Percentiles rank a stretch among this genome's conserved stretches.
These are phyloP conservation scores for Furcasterigmium sp. DNA, from an alignment of 2,329 filamentous ascomycete genomes.

Conservation along the genomic window DNA sequence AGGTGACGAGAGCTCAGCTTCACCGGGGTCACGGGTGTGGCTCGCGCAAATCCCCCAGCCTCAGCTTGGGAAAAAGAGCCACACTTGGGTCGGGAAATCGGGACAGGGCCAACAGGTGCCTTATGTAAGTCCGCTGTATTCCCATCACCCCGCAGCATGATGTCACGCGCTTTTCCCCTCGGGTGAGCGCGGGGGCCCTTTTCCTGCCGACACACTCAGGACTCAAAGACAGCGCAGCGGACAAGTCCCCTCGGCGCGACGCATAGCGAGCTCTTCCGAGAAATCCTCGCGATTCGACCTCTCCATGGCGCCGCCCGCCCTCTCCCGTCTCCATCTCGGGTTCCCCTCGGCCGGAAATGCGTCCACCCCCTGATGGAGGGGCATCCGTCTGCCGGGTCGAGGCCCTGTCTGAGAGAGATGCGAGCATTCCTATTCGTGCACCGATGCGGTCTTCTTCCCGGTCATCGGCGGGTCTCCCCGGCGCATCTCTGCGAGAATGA, in stretches of 20 bases:
- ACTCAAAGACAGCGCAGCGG: no score
- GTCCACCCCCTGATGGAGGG: neutral
- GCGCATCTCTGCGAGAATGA: neutral
- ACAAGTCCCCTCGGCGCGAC: slow-evolving; percentile 4
- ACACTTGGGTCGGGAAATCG: neutral
- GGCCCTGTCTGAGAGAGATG: neutral
- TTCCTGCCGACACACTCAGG: no score
- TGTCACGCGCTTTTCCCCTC: neutral
- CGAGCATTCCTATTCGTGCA: slow-evolving; percentile 6
- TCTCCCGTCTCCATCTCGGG: slow-evolving; percentile 11
- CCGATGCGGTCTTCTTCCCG: neutral
- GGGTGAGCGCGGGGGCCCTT: neutral
- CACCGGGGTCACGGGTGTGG: no score
- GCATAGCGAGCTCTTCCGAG: slow-evolving; percentile 11
- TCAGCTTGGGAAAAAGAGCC: neutral
- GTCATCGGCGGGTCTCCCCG: neutral
- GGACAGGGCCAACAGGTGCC: no score
- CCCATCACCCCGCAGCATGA: neutral
- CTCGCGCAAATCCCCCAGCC: neutral
- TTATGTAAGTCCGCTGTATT: no score
- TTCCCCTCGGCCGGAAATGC: slow-evolving; percentile 21
- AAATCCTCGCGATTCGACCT: slow-evolving; percentile 12
- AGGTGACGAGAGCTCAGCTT: no score
- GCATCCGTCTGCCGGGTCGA: neutral
- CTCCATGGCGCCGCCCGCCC: neutral